A percentile compares a stretch with the other conserved stretches of the same genome.
phyloP scores from a whole-genome alignment of 2,329 filamentous ascomycete genomes.

The Hymenoscyphus albidus region DNA sequence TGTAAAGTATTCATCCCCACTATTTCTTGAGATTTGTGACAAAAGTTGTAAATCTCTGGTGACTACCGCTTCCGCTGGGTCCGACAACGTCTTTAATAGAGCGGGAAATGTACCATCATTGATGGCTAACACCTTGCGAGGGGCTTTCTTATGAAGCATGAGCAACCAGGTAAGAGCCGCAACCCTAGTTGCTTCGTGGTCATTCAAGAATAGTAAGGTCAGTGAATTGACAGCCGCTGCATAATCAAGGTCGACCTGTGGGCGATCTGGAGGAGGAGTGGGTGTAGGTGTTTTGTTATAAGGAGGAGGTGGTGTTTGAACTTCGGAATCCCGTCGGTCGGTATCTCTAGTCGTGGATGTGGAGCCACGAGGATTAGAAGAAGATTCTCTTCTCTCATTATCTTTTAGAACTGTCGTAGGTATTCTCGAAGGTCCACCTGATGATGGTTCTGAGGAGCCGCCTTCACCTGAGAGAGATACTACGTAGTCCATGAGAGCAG shows the following conservation, averaged over 20 bases:
- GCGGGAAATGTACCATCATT: constrained; percentile 97
- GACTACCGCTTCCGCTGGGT: constrained; percentile 92
- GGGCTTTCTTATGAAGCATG: constrained; percentile 95
- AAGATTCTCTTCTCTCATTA: constrained; percentile 32
- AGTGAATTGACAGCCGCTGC: constrained; percentile 90
- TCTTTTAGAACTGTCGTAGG: constrained; percentile 40
- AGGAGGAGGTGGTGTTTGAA: constrained; percentile 44
- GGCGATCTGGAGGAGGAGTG: constrained; percentile 41
- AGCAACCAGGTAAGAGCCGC: constrained; percentile 94
- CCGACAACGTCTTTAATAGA: constrained; percentile 90
- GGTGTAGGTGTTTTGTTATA: constrained; percentile 31
- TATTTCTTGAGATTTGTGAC: constrained; percentile 94
- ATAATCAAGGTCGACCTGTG: constrained; percentile 80
- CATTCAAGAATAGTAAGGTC: constrained; percentile 89
- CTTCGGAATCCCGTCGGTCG: constrained; percentile 50
- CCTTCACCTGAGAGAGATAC: constrained; percentile 76
- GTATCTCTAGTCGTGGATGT: constrained; percentile 45
- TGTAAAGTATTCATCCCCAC: constrained; percentile 94
- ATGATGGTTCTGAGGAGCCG: constrained; percentile 39
- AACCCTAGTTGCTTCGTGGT: constrained; percentile 92
- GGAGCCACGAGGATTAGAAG: constrained; percentile 34
- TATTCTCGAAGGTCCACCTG: constrained; percentile 39
- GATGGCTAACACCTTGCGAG: constrained; percentile 86
- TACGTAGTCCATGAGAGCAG: constrained; percentile 88
- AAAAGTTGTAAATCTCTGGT: constrained; percentile 89